These are phyloP conservation scores for Trametes punicea DNA, from an alignment of 768 basidiomycete genomes.

Conservation along the genomic window DNA sequence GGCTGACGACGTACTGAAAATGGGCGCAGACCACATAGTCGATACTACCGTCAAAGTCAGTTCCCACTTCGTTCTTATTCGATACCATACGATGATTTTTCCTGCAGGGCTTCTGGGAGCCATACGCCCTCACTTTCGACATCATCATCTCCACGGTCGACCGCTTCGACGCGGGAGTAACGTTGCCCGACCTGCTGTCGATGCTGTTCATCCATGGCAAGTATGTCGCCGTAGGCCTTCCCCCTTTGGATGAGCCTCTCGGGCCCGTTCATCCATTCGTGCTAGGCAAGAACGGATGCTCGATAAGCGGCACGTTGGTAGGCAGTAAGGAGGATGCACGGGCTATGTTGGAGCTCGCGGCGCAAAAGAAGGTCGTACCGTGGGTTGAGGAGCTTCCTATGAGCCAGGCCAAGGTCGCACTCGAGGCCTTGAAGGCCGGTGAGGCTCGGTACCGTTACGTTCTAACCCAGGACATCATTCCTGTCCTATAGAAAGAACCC, in stretches of 20 bases:
- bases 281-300: slow-evolving; percentile 27
- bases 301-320: slow-evolving; percentile 35
- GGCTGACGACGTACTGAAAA: slow-evolving; percentile 49
- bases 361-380: slow-evolving; percentile 48
- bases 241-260: slow-evolving; percentile 43
- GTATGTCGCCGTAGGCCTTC: slow-evolving; percentile 55
- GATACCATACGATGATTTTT: background rate
- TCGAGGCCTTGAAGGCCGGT: slow-evolving; percentile 44
- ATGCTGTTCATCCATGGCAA: slow-evolving; percentile 51
- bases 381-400: slow-evolving; percentile 45
- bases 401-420: slow-evolving; percentile 45
- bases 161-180: slow-evolving; percentile 19
- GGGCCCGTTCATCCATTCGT: slow-evolving; percentile 27
- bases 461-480: slow-evolving; percentile 32
- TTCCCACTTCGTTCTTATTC: background rate
- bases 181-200: slow-evolving; percentile 34
- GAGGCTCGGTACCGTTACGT: slow-evolving; percentile 55
- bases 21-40: slow-evolving; percentile 56
- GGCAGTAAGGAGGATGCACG: slow-evolving; percentile 55
- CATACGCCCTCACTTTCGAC: slow-evolving; percentile 40
- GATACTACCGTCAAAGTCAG: slow-evolving; percentile 34
- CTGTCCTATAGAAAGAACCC: background rate
- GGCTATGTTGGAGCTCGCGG: slow-evolving; percentile 58
- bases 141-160: slow-evolving; percentile 42
- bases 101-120: slow-evolving; percentile 36